Evolutionary conservation across 1,284 basidiomycete genomes (phyloP).

Genomic region (Moniliella sp.): DNA sequence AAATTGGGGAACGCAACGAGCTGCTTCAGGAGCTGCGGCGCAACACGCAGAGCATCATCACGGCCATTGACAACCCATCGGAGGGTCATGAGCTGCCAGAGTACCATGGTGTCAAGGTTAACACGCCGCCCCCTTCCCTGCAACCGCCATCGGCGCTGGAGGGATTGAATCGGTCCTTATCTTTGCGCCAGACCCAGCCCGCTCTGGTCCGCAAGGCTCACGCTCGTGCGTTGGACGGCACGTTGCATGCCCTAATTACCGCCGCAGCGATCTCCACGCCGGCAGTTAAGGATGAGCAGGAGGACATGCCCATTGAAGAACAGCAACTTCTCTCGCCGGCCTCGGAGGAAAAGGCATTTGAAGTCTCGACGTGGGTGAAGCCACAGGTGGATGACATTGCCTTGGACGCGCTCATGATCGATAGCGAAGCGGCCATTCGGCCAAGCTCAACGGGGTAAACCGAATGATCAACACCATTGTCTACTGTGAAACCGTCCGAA

Average conservation of each 20-base stretch:
- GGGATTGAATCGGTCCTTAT: slow-evolving; percentile 16
- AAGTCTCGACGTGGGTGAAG: slow-evolving; percentile 15
- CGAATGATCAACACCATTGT: slow-evolving; percentile 92
- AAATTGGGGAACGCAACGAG: slow-evolving; percentile 81
- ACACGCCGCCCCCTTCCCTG: slow-evolving; percentile 16
- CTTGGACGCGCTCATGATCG: slow-evolving; percentile 55
- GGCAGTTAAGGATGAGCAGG: slow-evolving; percentile 56
- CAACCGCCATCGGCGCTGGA: slow-evolving; percentile 33
- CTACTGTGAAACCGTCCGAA: slow-evolving; percentile 87
- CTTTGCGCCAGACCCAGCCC: slow-evolving; percentile 12
- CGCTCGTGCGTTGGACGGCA: slow-evolving; percentile 51
- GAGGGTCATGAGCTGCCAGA: too few relatives aligned
- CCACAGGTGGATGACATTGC: slow-evolving; percentile 47
- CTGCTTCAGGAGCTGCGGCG: slow-evolving; percentile 62
- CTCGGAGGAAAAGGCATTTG: slow-evolving; percentile 17
- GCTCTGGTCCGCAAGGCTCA: slow-evolving; percentile 34
- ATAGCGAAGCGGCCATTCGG: slow-evolving; percentile 66
- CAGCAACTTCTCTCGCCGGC: slow-evolving; percentile 64
- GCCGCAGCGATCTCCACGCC: slow-evolving; percentile 69
- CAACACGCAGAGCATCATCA: slow-evolving; percentile 38
- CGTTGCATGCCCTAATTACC: slow-evolving; percentile 60
- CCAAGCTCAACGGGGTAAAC: slow-evolving; percentile 82
- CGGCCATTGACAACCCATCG: slow-evolving; percentile 11
- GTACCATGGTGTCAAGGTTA: slow-evolving; percentile 58
- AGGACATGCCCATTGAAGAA: slow-evolving; percentile 64